Evolutionary conservation across 139 green algal species (phyloP), one percentile per base, ranked within the genome.

Genomic region (Edaphochlamys debaryana): DNA sequence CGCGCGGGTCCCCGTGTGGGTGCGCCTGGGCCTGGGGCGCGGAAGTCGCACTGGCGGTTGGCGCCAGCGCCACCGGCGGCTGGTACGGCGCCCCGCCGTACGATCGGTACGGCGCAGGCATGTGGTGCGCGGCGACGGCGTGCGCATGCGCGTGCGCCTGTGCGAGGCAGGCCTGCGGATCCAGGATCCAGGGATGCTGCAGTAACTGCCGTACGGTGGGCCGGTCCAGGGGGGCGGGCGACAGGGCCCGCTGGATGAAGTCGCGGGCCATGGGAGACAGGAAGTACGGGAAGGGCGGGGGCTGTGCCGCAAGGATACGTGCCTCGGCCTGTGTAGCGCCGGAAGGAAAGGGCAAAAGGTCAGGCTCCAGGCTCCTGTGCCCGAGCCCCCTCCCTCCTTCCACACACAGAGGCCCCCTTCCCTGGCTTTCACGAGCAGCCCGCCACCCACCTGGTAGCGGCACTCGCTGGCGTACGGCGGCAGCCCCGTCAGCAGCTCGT

Each of bases 401-500:
- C 34, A 0, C 11, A 25, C 6, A 77, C 15, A 68, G 7, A 22
- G 40, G 20, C 30, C 32, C 40, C 25, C 58, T 36, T 66, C 25
- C 58, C 23, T 32, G 27, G 6, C 6, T 41, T 4, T 22, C 63
- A 69, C 6, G 4, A 20, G 60, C 60, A 3, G 30, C 27, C 36
- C 3, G 4, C 4, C 36, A 48, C 67, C 0, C 67, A 83, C 77
- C 63, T 84, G 40, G 27, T 73, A 58, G 2, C 66, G 64, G 78
- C 66, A 77, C 5, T 84, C 78, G 0, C 48, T 68, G 48, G 78
- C 78, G 42, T 66, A 84, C 2, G 78, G 66, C 15, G 78, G 78
- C 67, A 84, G 52, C 37, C 78, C 78, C 8, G 64, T 76, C 78
- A 92, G 88, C 67, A 94, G 82, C 87, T 94, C 91, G 67, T 89